Conservation (phyloP, 2,329 filamentous ascomycete species). For the Sarocladium brachiariae region DNA sequence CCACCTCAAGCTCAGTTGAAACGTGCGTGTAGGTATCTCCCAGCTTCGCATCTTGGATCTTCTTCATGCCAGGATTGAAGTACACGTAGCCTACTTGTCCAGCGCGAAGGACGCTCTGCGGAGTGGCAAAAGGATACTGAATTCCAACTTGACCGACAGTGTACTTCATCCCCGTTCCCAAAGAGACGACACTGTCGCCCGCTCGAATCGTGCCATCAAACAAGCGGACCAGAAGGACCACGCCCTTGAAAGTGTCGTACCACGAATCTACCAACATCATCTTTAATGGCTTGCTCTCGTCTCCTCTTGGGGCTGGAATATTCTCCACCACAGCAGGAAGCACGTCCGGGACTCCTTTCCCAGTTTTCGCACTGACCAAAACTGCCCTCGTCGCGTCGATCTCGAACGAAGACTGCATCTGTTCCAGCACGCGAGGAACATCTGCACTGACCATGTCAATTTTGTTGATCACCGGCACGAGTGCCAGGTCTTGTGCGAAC, state of each 20-base stretch:
- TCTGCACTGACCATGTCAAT: conserved; percentile 89
- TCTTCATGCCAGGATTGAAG: conserved; percentile 99
- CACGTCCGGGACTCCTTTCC: conserved; percentile 75
- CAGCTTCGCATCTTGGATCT: conserved; percentile 88
- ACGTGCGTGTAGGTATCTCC: conserved; percentile 90
- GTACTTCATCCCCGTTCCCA: conserved; percentile 84
- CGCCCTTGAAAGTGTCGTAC: conserved; percentile 95
- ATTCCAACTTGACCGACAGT: conserved; percentile 95
- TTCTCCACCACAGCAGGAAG: conserved; percentile 79
- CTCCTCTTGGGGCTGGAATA: conserved; percentile 74
- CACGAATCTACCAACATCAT: conserved; percentile 93
- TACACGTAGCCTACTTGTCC: conserved; percentile 95
- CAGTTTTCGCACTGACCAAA: conserved; percentile 85
- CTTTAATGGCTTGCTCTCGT: conserved; percentile 64
- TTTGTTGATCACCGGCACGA: conserved; percentile 95
- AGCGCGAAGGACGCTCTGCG: conserved; percentile 72
- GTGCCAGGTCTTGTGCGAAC: conserved; percentile 78
- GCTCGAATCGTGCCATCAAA: conserved; percentile 82
- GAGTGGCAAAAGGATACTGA: conserved; percentile 82
- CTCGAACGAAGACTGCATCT: conserved; percentile 83
- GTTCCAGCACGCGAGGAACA: conserved; percentile 74
- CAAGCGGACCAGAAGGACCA: conserved; percentile 81
- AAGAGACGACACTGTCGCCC: conserved; percentile 79
- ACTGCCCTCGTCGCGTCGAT: conserved; percentile 66
- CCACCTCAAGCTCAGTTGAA: conserved; percentile 67